Conservation (phyloP, 73 alveolate species). For the Urostyla sp. region DNA sequence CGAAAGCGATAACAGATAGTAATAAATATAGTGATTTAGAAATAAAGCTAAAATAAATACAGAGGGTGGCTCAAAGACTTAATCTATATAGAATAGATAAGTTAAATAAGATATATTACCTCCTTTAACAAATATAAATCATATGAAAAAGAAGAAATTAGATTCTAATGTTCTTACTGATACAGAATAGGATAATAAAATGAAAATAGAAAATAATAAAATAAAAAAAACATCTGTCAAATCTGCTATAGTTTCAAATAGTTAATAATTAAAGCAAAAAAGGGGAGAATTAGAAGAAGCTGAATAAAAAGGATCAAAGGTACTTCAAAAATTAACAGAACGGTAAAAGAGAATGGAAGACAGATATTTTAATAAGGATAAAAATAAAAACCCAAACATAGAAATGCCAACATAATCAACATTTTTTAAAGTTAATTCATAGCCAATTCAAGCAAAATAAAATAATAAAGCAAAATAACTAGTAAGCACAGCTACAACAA, state of each 20-base stretch:
- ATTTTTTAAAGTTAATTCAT: background rate
- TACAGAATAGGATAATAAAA: too few species aligned
- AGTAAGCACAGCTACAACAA: constrained; percentile 7
- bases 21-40: too few species aligned
- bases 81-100: too few species aligned
- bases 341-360: constrained; percentile 41
- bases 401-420: background rate
- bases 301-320: constrained; percentile 10
- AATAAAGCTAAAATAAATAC: too few species aligned
- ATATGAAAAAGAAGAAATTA: too few species aligned
- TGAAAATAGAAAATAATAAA: too few species aligned
- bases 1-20: too few species aligned
- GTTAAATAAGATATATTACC: too few species aligned
- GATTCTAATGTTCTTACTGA: too few species aligned
- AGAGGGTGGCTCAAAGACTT: too few species aligned
- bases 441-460: background rate
- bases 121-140: too few species aligned
- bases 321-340: constrained; percentile 27
- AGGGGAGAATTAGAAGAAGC: constrained; percentile 3
- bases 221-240: too few species aligned
- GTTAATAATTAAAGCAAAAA: background rate
- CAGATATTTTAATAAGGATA: constrained; percentile 35
- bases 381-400: background rate
- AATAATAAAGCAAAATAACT: background rate
- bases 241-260: constrained; percentile 20